Base-by-base conservation (phyloP, 345 rosid species). In the Laguncularia racemosa region DNA sequence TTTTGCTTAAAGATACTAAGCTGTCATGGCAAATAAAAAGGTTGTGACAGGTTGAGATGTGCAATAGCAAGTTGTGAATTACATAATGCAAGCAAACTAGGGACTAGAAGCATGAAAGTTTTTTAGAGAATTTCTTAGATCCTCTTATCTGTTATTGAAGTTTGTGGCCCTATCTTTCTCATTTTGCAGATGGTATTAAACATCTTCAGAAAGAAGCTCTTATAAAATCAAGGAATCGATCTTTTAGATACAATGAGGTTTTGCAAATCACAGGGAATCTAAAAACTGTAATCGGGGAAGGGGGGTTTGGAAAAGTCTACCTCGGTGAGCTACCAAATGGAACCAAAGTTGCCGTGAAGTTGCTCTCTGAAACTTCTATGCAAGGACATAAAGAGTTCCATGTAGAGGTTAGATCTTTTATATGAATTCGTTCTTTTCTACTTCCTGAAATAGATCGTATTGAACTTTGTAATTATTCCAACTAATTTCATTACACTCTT, bases 291-390 rank as follows among this genome's bases (percentile, higher is more conserved):
- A 54, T 67, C 38, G 89, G 85, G 10, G 62, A 80, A 52, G 85
- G 80, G 16, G 85, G 85, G 14, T 80, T 76, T 50, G 85, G 89
- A 48, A 75, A 63, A 67, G 81, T 80, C 65, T 80, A 66, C 55
- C 71, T 70, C 17, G 85, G 83, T 1, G 20, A 50, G 20, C 61
- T 77, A 59, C n/a, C 15, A 6, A 69, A 72, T 61, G 72, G 67
- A 28, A 69, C 70, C 48, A 66, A 78, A 76, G 89, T 83, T 21
- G 84, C 85, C 0, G 84, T 83, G 13, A 80, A 83, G 60, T 57
- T 83, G 76, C 74, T 80, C 0, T 78, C 85, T 63, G 51, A 63
- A 13, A 54, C 69, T 13, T 69, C 85, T 33, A 52, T 38, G 53
- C 80, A 75, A 69, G 85, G 85, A 15, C 67, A 57, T 18, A 69